A percentile compares a stretch with the other conserved stretches of the same genome.
These are phyloP conservation scores for Ehretia macrophylla DNA, from an alignment of 257 asterid species.

Conservation along the genomic window DNA sequence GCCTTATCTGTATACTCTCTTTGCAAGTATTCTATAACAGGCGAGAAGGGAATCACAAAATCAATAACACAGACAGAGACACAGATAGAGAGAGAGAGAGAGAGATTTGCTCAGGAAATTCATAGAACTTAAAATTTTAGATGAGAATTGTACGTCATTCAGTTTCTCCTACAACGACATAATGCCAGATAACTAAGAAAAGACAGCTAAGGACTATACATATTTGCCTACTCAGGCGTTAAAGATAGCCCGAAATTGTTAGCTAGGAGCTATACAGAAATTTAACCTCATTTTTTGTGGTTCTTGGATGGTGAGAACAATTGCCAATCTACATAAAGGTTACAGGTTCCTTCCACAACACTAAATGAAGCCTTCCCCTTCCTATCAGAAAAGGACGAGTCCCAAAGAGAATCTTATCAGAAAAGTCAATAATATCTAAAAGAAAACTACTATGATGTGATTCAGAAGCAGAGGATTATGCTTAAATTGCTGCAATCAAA, in stretches of 20 bases:
- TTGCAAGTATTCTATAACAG: too few relatives aligned
- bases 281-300: constrained; percentile 17
- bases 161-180: background rate
- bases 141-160: too few relatives aligned
- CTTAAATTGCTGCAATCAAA: constrained; percentile 6
- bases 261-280: constrained; percentile 33
- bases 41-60: too few relatives aligned
- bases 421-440: constrained; percentile 21
- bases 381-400: constrained; percentile 18
- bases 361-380: background rate
- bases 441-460: constrained; percentile 9
- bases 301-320: constrained; percentile 15
- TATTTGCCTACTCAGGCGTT: background rate
- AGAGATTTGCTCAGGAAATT: too few relatives aligned
- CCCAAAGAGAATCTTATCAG: constrained; percentile 18
- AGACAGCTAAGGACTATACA: constrained; percentile 1
- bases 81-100: too few relatives aligned
- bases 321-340: constrained; percentile 27
- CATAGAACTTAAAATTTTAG: too few relatives aligned
- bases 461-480: background rate
- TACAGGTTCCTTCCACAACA: too few relatives aligned
- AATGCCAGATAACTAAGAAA: too few relatives aligned
- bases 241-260: background rate
- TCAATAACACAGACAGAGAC: too few relatives aligned
- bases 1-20: too few relatives aligned